Percentiles rank a stretch among this genome's conserved stretches.
phyloP scores from a whole-genome alignment of 805 yeast genomes.

The Cephaloascus albidus region DNA sequence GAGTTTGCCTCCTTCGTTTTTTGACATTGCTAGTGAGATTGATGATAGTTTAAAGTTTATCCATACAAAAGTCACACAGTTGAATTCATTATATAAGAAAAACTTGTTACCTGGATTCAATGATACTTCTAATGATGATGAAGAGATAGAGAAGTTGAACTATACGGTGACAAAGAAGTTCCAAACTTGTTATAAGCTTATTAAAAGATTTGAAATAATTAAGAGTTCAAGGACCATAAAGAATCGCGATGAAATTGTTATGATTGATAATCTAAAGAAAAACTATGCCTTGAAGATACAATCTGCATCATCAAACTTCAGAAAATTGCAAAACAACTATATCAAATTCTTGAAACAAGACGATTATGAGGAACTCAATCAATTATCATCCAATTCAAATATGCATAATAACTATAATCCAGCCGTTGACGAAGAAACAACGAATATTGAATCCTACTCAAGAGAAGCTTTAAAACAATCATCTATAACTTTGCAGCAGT shows the following conservation, averaged over 20 bases:
- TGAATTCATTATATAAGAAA: slow-evolving; percentile 68
- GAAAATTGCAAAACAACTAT: slow-evolving; percentile 84
- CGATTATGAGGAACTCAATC: slow-evolving; percentile 41
- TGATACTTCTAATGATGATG: slow-evolving; percentile 70
- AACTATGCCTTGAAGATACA: slow-evolving; percentile 82
- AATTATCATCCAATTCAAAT: slow-evolving; percentile 14
- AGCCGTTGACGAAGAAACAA: slow-evolving; percentile 18
- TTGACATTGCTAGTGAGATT: slow-evolving; percentile 64
- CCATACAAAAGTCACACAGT: slow-evolving; percentile 42
- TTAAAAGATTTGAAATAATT: slow-evolving; percentile 53
- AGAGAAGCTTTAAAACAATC: slow-evolving; percentile 34
- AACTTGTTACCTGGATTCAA: slow-evolving; percentile 81
- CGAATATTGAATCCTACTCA: slow-evolving; percentile 41
- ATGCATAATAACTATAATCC: slow-evolving; percentile 11
- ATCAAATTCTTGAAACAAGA: slow-evolving; percentile 78
- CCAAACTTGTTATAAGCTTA: slow-evolving; percentile 68
- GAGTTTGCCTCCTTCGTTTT: slow-evolving; percentile 67
- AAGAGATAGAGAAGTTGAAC: slow-evolving; percentile 70
- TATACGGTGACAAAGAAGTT: slow-evolving; percentile 65
- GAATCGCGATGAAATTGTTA: slow-evolving; percentile 41
- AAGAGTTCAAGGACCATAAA: slow-evolving; percentile 21
- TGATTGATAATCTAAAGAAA: slow-evolving; percentile 75
- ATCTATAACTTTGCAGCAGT: slow-evolving; percentile 19
- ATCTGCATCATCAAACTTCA: slow-evolving; percentile 62
- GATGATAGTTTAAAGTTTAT: slow-evolving; percentile 53